Base-by-base conservation (phyloP, 1,284 basidiomycete genomes). In the Pseudozyma sp. region DNA sequence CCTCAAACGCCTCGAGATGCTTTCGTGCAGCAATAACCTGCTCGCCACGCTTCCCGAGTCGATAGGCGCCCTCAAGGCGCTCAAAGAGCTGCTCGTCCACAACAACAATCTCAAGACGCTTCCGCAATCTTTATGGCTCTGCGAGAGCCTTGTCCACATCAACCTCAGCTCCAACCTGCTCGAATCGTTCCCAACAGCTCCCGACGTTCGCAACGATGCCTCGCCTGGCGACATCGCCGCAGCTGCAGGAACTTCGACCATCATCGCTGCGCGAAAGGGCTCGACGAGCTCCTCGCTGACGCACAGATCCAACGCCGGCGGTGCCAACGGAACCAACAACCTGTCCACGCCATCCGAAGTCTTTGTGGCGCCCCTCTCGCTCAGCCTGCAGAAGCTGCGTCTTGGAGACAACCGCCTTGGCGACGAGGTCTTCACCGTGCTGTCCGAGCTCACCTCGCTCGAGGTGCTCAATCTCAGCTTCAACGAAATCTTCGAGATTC, bases 101-200 rank as follows among this genome's bases (percentile, higher is more conserved):
- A 95, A 94, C 84, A 99, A 99, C 86, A 93, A 92, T 77, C 87
- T 99, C 52, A 89, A 88, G 19, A 89, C 91, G 73, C 86, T 98
- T 0, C 94, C 94, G 0, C 86, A 86, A 14, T 87, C 89, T 34
- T 85, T 99, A 6, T 99, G 97, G 97, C 88, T 90, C 46, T 98
- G 95, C 84, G 87, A 89, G 0, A 89, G 88, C 6, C 87, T 99
- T 47, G 85, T 86, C 50, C 87, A 88, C 46, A 88, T 99, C 83
- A 99, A 98, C 78, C 89, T 92, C 48, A 94, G 92, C 11, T 96
- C 94, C 16, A 99, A 99, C 82, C 85, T 96, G 37, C 86, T 99
- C 53, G 89, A 89, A 49, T 87, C 87, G 0, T 92, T 93, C 88
- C 89, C 90, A 30, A 88, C 91, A 55, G 91, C 91, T 0, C 73